These are phyloP conservation scores for Leptographium procerum DNA, from an alignment of 2,329 filamentous ascomycete genomes.

Conservation along the genomic window DNA sequence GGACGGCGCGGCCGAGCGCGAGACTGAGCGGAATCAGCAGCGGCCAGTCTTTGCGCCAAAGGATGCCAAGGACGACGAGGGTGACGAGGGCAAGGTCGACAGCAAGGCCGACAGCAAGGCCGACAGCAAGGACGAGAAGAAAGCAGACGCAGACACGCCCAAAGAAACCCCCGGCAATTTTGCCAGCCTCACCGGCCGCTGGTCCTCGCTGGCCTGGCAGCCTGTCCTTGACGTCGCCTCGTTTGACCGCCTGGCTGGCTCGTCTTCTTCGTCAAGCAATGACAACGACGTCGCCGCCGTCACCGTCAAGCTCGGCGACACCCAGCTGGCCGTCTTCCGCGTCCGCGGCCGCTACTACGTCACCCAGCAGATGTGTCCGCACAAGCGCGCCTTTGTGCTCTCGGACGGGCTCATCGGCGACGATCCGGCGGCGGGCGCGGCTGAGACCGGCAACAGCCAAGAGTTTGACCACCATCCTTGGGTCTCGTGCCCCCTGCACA, in stretches of 20 bases:
- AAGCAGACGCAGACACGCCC: not conserved
- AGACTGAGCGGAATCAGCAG: slow-evolving; percentile 57
- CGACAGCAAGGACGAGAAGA: slow-evolving; percentile 21
- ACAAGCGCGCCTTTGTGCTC: slow-evolving; percentile 83
- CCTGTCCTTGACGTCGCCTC: slow-evolving; percentile 60
- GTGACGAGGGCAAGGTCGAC: not conserved
- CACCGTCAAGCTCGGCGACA: slow-evolving; percentile 75
- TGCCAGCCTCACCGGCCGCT: slow-evolving; percentile 45
- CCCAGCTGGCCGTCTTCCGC: slow-evolving; percentile 79
- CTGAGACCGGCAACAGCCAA: slow-evolving; percentile 21
- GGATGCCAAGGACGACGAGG: too few species aligned
- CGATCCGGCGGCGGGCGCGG: slow-evolving; percentile 25
- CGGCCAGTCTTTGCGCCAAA: slow-evolving; percentile 70
- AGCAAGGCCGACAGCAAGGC: not conserved
- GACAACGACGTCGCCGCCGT: slow-evolving; percentile 55
- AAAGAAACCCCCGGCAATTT: slow-evolving; percentile 29
- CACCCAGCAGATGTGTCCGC: slow-evolving; percentile 89
- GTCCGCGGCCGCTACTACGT: slow-evolving; percentile 71
- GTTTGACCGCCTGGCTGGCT: slow-evolving; percentile 40
- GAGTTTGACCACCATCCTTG: slow-evolving; percentile 49
- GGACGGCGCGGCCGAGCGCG: slow-evolving; percentile 61
- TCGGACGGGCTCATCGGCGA: slow-evolving; percentile 76
- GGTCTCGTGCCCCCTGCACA: slow-evolving; percentile 81
- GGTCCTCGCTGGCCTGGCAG: slow-evolving; percentile 62
- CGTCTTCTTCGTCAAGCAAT: slow-evolving; percentile 29